These are phyloP conservation scores for Trichomonas gallinae DNA, from an alignment of 208 protist genomes.

Conservation along the genomic window DNA sequence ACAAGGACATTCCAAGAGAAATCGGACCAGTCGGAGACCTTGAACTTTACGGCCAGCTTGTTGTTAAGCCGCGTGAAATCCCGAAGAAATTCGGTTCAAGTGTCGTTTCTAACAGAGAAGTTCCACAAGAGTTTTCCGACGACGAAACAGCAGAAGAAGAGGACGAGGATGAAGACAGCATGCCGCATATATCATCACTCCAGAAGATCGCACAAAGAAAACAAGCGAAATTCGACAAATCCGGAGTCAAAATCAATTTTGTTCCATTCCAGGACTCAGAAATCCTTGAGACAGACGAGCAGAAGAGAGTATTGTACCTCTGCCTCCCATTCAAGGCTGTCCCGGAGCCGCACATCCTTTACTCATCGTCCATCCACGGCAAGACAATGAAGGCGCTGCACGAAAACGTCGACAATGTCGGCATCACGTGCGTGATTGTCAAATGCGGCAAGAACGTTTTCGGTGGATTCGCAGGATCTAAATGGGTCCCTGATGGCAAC, in stretches of 20 bases:
- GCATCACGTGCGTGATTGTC: not conserved
- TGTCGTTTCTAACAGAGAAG: not conserved
- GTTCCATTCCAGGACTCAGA: not conserved
- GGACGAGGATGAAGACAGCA: not conserved
- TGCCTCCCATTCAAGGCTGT: not conserved
- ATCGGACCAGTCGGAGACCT: not conserved
- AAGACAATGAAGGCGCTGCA: not conserved
- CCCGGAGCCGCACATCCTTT: not conserved
- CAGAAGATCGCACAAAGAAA: not conserved
- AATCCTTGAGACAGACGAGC: not conserved
- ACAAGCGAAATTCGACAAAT: not conserved
- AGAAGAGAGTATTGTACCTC: not conserved
- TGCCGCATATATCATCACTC: not conserved
- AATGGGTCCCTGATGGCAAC: not conserved
- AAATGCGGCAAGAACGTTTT: not conserved
- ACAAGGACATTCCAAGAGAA: not conserved
- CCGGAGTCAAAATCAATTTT: not conserved
- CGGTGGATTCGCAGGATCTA: not conserved
- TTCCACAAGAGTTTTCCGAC: too few species aligned
- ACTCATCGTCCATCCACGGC: not conserved
- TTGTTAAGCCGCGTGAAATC: not conserved
- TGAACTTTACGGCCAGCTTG: not conserved
- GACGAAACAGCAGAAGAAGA: not conserved
- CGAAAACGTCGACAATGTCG: not conserved
- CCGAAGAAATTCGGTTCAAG: too few species aligned